Evolutionary conservation across 306 rosid genomes (phyloP).

Genomic region (Castanospermum australe): DNA sequence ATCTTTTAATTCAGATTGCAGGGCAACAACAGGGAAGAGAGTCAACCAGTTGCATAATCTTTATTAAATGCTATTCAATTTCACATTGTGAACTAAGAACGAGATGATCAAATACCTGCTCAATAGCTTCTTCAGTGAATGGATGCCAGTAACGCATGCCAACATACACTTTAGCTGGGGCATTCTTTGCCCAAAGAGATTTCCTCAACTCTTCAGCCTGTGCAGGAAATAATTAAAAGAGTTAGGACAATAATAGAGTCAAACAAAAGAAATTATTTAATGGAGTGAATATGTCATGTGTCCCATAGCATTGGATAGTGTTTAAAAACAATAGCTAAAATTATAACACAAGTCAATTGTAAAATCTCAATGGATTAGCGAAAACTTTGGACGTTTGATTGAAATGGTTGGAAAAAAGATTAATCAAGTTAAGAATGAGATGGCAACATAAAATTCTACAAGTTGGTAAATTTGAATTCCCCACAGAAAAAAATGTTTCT

Average conservation of each 20-base stretch:
- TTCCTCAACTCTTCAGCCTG: conserved; percentile 76
- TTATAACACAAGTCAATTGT: not conserved
- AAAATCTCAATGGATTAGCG: not conserved
- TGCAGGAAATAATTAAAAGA: not conserved
- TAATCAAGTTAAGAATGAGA: not conserved
- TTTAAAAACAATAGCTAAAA: not conserved
- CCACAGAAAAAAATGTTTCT: not conserved
- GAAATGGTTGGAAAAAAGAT: not conserved
- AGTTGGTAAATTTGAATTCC: not conserved
- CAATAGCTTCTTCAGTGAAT: conserved; percentile 89
- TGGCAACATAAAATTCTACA: not conserved
- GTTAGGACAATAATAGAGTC: not conserved
- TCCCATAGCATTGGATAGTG: not conserved
- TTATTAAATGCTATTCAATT: not conserved
- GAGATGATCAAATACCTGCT: conserved; percentile 47
- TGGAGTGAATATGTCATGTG: not conserved
- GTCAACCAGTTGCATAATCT: conserved; percentile 7
- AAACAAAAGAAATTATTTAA: not conserved
- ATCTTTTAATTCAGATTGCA: not conserved
- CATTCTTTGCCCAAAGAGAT: conserved; percentile 70
- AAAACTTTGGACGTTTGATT: not conserved
- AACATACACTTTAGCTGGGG: conserved; percentile 77
- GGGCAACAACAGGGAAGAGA: conserved; percentile 13
- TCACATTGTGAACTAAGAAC: not conserved
- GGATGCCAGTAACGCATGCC: conserved; percentile 99